phyloP scores from a whole-genome alignment of 2,329 filamentous ascomycete species.

The Exophiala lecanii-corni region DNA sequence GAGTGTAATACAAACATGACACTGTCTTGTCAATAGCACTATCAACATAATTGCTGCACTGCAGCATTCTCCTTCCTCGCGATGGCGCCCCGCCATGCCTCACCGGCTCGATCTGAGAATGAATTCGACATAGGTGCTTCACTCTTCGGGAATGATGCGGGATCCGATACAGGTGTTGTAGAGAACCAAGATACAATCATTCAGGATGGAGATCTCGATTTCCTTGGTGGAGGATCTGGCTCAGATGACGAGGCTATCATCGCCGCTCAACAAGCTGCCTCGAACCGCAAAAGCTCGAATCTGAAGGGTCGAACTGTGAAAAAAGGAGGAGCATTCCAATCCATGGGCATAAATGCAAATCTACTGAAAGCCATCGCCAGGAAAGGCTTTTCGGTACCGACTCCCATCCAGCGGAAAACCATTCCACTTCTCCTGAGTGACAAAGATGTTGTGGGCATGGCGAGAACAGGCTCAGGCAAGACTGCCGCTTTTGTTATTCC shows the following conservation, averaged over 20 bases:
- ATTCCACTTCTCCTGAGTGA: slow-evolving; percentile 86
- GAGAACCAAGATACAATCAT: slow-evolving; percentile 28
- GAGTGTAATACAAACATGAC: no score
- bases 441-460: slow-evolving; percentile 98
- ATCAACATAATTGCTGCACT: not conserved
- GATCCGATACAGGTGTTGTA: slow-evolving; percentile 38
- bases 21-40: no score
- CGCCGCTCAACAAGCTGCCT: slow-evolving; percentile 76
- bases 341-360: slow-evolving; percentile 80
- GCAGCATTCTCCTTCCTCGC: not conserved
- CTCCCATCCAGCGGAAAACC: slow-evolving; percentile 94
- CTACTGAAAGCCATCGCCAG: slow-evolving; percentile 85
- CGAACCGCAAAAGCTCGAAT: slow-evolving; percentile 79
- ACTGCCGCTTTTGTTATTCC: slow-evolving; percentile 97
- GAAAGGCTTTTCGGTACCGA: slow-evolving; percentile 94
- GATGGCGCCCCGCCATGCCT: slow-evolving; percentile 48
- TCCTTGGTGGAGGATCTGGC: slow-evolving; percentile 48
- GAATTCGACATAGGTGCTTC: slow-evolving; percentile 85
- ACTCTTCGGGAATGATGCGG: slow-evolving; percentile 61
- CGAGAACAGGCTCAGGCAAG: slow-evolving; percentile 96
- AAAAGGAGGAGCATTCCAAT: slow-evolving; percentile 94
- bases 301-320: slow-evolving; percentile 81
- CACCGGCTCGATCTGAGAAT: slow-evolving; percentile 79
- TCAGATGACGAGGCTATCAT: slow-evolving; percentile 81
- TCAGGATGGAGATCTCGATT: slow-evolving; percentile 29